phyloP scores from a whole-genome alignment of 192 early-diverging fungal species.

The Coemansia sp. region DNA sequence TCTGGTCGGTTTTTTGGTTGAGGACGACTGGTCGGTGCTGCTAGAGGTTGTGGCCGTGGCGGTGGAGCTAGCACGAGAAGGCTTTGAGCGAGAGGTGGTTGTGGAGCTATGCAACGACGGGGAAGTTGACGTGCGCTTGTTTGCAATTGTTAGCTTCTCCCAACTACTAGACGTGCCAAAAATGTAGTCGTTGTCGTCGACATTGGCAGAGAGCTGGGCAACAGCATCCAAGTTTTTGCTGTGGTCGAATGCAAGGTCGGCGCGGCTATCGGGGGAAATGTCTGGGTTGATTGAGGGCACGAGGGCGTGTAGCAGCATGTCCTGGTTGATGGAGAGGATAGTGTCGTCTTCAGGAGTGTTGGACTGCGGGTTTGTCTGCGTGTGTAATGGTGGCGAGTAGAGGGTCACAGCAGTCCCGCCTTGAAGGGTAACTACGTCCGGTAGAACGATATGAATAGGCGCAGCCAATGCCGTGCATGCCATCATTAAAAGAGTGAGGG shows the following conservation, averaged over 20 bases:
- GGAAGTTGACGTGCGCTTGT: neutral
- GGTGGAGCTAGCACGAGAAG: neutral
- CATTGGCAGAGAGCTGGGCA: constrained; percentile 11
- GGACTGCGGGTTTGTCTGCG: neutral
- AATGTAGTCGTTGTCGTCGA: neutral
- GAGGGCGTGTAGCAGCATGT: constrained; percentile 27
- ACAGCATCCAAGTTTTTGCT: constrained; percentile 11
- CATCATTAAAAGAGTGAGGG: constrained; percentile 4
- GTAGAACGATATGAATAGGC: constrained; percentile 34
- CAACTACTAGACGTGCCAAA: constrained; percentile 1
- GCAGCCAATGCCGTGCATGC: constrained; percentile 6
- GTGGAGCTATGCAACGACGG: neutral
- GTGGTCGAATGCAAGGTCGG: constrained; percentile 6
- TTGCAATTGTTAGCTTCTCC: neutral
- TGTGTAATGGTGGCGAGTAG: constrained; percentile 17
- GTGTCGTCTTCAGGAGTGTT: constrained; percentile 1
- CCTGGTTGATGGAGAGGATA: constrained; percentile 30
- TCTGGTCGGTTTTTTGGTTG: neutral
- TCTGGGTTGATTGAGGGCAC: neutral
- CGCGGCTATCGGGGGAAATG: neutral
- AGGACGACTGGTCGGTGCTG: neutral
- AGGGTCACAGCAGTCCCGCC: constrained; percentile 21
- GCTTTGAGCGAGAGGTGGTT: neutral
- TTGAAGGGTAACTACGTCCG: constrained; percentile 34
- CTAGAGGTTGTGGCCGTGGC: no score